phyloP scores from a whole-genome alignment of 73 alveolate species.

The Breviolum minutum region DNA sequence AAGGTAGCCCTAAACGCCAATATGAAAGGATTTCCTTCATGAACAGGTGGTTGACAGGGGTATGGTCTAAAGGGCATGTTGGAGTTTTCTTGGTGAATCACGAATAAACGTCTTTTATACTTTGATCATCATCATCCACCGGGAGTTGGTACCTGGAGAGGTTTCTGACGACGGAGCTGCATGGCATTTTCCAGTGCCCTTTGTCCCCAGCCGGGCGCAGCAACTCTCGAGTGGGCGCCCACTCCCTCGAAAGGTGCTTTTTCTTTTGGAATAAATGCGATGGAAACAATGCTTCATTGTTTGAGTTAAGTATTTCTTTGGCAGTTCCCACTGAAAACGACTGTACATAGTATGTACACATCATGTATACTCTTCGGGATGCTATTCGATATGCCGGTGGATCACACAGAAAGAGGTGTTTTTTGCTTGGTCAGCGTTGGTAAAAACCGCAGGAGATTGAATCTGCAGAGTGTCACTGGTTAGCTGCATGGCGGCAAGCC shows the following conservation, averaged over 20 bases:
- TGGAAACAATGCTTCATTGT: too few relatives aligned
- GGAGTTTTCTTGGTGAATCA: too few relatives aligned
- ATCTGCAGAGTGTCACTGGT: conserved; percentile 92
- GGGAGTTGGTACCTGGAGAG: background rate
- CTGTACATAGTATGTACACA: too few relatives aligned
- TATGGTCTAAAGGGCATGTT: too few relatives aligned
- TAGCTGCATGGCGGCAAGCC: conserved; percentile 83
- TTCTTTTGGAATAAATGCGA: too few relatives aligned
- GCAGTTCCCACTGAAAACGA: background rate
- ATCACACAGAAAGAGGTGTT: too few relatives aligned
- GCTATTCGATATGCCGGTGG: background rate
- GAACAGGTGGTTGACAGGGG: too few relatives aligned
- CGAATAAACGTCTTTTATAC: too few relatives aligned
- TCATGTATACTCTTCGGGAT: background rate
- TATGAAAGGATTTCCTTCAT: too few relatives aligned
- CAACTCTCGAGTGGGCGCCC: conserved; percentile 92
- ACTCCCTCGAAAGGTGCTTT: conserved; percentile 88
- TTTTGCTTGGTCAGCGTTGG: background rate
- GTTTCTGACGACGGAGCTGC: conserved; percentile 58
- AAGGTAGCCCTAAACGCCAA: too few relatives aligned
- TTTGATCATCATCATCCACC: background rate
- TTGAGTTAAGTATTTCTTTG: background rate
- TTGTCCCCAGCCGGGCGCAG: conserved; percentile 91
- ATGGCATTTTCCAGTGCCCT: conserved; percentile 92
- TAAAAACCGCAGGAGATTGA: conserved; percentile 86